Evolutionary conservation across 2,329 filamentous ascomycete species (phyloP), one percentile per base, ranked within the genome.

Genomic region (Colletotrichum caudatum): DNA sequence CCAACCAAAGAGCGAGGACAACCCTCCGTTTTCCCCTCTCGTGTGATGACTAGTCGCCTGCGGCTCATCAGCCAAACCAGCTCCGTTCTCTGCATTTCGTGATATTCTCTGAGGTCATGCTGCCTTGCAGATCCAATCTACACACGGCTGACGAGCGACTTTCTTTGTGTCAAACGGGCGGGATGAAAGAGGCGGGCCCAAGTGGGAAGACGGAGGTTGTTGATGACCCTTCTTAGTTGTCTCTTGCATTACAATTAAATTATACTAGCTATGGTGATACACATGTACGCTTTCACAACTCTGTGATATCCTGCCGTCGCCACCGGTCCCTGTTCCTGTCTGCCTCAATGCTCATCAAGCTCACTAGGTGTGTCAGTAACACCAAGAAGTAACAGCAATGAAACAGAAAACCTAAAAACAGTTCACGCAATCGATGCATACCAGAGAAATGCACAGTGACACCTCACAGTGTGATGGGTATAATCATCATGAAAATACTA

Each of bases 401-500:
- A 20, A 66, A n/a, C 53, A 59, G 44, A 48, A 51, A 51, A 29
- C 16, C 16, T n/a, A 37, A 51, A 58, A 23, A 20, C 8, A 20
- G 29, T 54, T 23, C n/a, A 58, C 64, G 58, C 58, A 63, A 41
- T 63, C 57, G 35, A 68, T 62, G 53, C 64, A 69, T 37, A 63
- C 64, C 48, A 68, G 35, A 33, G 29, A 59, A 44, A 68, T 71
- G 69, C 64, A 37, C 56, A 35, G 8, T 63, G 29, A 58, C 69
- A 68, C 39, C 46, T 26, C 14, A n/a, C 68, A 64, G 69, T 46
- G 20, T 65, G 54, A 65, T 65, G 69, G 69, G 69, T 72, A 72
- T 72, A 72, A 60, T 72, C 69, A 72, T 72, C 66, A 64, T 51
- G 61, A 46, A 63, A 57, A 48, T 29, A 44, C 69, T 72, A 72